A percentile compares a stretch with the other conserved stretches of the same genome.
phyloP scores from a whole-genome alignment of 1,284 basidiomycete species.

The Heterobasidion parviporum region DNA sequence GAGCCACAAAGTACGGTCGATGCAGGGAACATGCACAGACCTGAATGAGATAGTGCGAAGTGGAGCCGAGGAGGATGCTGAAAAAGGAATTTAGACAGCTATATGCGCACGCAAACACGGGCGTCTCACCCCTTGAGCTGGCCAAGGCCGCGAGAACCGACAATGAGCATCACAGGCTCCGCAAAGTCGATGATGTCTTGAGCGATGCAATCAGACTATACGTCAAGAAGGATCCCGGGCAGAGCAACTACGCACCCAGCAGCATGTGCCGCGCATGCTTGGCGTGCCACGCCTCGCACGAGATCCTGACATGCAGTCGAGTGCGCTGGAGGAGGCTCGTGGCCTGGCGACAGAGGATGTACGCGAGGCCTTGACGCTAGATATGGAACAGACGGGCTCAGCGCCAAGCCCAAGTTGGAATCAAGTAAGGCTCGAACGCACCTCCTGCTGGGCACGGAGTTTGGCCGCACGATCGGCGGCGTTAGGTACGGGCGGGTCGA shows the following conservation, averaged over 20 bases:
- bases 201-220: not conserved
- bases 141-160: constrained; percentile 87
- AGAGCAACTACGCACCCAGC: constrained; percentile 43
- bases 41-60: constrained; percentile 94
- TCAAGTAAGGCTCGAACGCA: constrained; percentile 21
- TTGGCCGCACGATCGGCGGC: constrained; percentile 68
- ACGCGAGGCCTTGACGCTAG: constrained; percentile 82
- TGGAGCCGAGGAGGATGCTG: constrained; percentile 93
- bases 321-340: constrained; percentile 88
- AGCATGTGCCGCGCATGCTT: constrained; percentile 94
- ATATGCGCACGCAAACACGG: not conserved
- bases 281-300: constrained; percentile 93
- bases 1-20: not conserved
- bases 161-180: constrained; percentile 90
- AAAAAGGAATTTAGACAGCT: not conserved
- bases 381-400: not conserved
- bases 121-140: constrained; percentile 80
- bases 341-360: constrained; percentile 83
- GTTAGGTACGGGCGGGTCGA: constrained; percentile 71
- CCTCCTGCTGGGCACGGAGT: constrained; percentile 83
- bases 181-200: constrained; percentile 85
- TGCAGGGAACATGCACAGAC: constrained; percentile 22
- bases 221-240: not conserved
- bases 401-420: too few species aligned
- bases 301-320: constrained; percentile 75